Conservation (phyloP, 768 basidiomycete species). For the Mycena chlorophos region DNA sequence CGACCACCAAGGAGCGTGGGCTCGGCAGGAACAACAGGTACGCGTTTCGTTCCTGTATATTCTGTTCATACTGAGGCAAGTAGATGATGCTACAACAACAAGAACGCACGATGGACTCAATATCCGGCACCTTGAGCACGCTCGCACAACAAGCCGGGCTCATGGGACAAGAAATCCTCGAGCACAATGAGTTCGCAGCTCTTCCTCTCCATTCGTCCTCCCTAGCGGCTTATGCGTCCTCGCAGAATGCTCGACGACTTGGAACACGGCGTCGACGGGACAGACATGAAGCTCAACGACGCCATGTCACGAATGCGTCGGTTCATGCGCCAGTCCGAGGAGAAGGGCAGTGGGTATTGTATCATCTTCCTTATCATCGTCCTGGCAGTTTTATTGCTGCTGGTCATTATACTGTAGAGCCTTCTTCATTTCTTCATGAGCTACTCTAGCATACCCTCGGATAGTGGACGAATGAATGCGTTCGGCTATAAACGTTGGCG, state of each 20-base stretch:
- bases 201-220: background rate
- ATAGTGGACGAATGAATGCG: no score
- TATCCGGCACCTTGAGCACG: constrained; percentile 82
- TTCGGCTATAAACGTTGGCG: no score
- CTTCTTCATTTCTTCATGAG: no score
- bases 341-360: constrained; percentile 88
- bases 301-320: constrained; percentile 73
- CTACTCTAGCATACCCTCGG: no score
- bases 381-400: constrained; percentile 71
- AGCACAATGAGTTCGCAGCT: constrained; percentile 79
- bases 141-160: constrained; percentile 89
- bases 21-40: constrained; percentile 83
- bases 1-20: constrained; percentile 79
- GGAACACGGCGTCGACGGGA: constrained; percentile 67
- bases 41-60: background rate
- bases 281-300: constrained; percentile 62
- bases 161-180: constrained; percentile 90
- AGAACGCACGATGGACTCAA: constrained; percentile 85
- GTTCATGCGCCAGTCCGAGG: constrained; percentile 87
- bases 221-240: background rate
- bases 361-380: constrained; percentile 83
- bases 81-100: constrained; percentile 88
- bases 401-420: constrained; percentile 75
- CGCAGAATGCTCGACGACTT: constrained; percentile 79
- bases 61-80: background rate